phyloP scores from a whole-genome alignment of 2,329 filamentous ascomycete species.

The Juglanconis oblonga region DNA sequence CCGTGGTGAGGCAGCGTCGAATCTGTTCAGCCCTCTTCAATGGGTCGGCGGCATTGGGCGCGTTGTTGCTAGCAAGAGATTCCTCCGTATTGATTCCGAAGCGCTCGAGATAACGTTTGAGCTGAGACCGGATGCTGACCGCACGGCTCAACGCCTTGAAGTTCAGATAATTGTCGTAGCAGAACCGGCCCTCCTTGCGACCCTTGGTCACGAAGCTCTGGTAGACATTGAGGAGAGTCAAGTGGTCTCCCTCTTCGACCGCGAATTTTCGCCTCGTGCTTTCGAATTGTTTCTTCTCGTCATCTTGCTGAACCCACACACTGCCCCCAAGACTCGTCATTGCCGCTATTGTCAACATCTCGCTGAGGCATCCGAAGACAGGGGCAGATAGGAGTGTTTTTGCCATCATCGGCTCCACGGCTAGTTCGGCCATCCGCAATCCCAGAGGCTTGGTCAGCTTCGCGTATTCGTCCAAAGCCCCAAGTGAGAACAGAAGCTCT shows the following conservation, averaged over 20 bases:
- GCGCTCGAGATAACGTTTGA: conserved; percentile 82
- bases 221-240: conserved; percentile 92
- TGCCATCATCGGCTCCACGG: conserved; percentile 91
- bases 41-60: conserved; percentile 26
- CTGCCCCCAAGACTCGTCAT: conserved; percentile 86
- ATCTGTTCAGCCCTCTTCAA: conserved; percentile 65
- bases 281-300: conserved; percentile 72
- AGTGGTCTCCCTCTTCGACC: conserved; percentile 88
- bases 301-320: conserved; percentile 79
- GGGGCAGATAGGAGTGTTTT: conserved; percentile 77
- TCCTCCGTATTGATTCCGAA: conserved; percentile 73
- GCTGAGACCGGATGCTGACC: conserved; percentile 80
- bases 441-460: conserved; percentile 90
- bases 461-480: conserved; percentile 83
- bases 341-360: conserved; percentile 87
- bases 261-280: conserved; percentile 77
- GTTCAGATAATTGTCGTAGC: conserved; percentile 81
- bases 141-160: conserved; percentile 80
- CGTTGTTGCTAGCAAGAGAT: conserved; percentile 39
- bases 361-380: conserved; percentile 74
- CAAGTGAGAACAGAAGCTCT: conserved; percentile 82
- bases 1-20: conserved; percentile 77
- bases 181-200: conserved; percentile 81
- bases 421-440: conserved; percentile 85
- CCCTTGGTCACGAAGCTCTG: conserved; percentile 82